Evolutionary conservation across 805 yeast genomes (phyloP), one percentile per base, ranked within the genome.

Genomic region (Isabelozyma pseudorhagii): DNA sequence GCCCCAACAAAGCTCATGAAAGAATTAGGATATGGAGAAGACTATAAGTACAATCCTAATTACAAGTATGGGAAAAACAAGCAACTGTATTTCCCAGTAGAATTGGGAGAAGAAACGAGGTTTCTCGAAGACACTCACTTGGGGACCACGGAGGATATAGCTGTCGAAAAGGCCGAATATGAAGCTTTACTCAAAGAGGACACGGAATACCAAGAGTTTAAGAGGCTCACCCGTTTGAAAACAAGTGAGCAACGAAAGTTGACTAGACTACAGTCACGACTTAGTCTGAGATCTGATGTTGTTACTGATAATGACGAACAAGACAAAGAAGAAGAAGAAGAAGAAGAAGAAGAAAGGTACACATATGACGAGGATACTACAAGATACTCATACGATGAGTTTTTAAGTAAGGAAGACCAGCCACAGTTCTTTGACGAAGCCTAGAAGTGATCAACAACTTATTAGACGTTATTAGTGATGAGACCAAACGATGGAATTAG

Each of bases 1-100:
- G 98, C 99, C 0, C 99, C 99, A 2, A 96, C 99, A 0, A 77
- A 75, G 57, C 74, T 94, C 44, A 94, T 94, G 99, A 79, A 83
- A 49, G 96, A 90, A 46, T 60, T 91, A 51, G 98, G 96, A 0
- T 93, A 92, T 63, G 86, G 88, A 14, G 80, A 85, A 47, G 85
- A 83, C 13, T 94, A 94, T 69, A 89, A 90, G 65, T 96, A 94
- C 66, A 91, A 91, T 57, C 99, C 99, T 0, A 78, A 82, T 54
- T 96, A 64, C 64, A 69, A 71, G 43, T 81, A 84, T 49, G 98
- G 98, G 0, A 64, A 71, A 46, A 94, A 88, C 5, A 63, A 71
- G 40, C 99, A 94, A 64, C 78, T 75, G 10, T 90, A 88, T 61
- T 72, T 93, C 59, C 98, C 97, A 0, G 71, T 75, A 7, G 85